These are phyloP conservation scores for Flaveria robusta DNA, from an alignment of 129 eudicot species.

Conservation along the genomic window DNA sequence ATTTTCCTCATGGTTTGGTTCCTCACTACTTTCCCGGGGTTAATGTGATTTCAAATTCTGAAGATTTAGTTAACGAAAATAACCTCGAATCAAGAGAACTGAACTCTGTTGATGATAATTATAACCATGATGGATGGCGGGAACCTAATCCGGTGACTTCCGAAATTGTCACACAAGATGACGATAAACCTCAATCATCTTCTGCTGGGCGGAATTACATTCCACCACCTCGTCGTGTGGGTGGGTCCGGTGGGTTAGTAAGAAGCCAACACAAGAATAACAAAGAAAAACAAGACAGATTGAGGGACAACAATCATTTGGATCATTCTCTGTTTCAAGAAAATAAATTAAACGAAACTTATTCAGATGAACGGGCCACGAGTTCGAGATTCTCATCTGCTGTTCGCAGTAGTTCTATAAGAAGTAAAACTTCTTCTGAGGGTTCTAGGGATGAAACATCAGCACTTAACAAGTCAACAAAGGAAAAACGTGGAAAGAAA, in stretches of 20 bases:
- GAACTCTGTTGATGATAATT: conserved; percentile 45
- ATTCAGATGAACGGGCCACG: conserved; percentile 58
- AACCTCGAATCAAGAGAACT: conserved; percentile 38
- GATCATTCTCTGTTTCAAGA: no score
- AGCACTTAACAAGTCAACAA: conserved; percentile 47
- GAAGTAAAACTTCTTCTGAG: conserved; percentile 88
- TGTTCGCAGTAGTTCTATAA: conserved; percentile 59
- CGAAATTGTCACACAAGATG: conserved; percentile 42
- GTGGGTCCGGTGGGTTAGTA: conserved; percentile 47
- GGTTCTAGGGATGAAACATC: conserved; percentile 92
- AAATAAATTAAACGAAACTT: conserved; percentile 23
- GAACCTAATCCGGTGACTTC: conserved; percentile 53
- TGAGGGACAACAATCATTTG: conserved; percentile 33
- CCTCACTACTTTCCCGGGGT: conserved; percentile 66
- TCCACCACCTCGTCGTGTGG: conserved; percentile 59
- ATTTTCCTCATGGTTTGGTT: conserved; percentile 69
- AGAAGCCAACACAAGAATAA: conserved; percentile 54
- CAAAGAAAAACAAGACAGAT: conserved; percentile 52
- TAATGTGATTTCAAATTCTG: conserved; percentile 45
- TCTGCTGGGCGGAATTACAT: conserved; percentile 45
- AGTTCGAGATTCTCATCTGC: conserved; percentile 77
- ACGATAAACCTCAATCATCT: conserved; percentile 41
- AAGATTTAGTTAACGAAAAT: conserved; percentile 48
- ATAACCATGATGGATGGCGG: conserved; percentile 60
- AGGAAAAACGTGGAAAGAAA: conserved; percentile 70